phyloP scores from a whole-genome alignment of 805 yeast genomes.

The Pichia sporocuriosa region DNA sequence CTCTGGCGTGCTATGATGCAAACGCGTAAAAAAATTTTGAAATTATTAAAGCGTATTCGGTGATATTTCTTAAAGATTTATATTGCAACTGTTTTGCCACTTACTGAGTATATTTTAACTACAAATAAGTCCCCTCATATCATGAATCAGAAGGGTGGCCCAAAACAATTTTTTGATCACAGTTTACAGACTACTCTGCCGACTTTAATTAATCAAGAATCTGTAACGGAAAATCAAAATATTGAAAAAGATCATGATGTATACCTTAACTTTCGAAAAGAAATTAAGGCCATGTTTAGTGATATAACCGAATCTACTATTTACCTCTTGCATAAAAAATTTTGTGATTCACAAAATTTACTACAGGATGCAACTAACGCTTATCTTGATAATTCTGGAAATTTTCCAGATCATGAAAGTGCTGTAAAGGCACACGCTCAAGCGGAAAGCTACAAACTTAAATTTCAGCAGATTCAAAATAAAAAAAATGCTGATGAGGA shows the following conservation, averaged over 20 bases:
- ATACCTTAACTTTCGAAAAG: not conserved
- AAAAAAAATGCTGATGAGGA: not conserved
- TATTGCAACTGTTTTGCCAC: no score
- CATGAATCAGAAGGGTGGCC: not conserved
- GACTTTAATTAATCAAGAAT: not conserved
- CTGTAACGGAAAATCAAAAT: not conserved
- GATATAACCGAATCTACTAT: constrained; percentile 23
- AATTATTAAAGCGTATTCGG: no score
- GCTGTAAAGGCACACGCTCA: not conserved
- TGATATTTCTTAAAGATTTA: no score
- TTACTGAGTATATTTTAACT: no score
- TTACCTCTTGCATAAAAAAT: constrained; percentile 23
- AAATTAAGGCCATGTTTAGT: constrained; percentile 31
- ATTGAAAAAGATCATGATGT: constrained; percentile 1
- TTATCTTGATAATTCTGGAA: constrained; percentile 29
- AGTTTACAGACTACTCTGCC: not conserved
- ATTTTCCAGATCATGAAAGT: not conserved
- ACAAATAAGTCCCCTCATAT: not conserved
- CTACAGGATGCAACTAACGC: constrained; percentile 35
- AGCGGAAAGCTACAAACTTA: not conserved
- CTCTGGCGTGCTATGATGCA: not conserved
- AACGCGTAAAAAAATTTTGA: not conserved
- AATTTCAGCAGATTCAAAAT: not conserved
- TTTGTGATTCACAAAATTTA: constrained; percentile 22
- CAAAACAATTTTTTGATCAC: not conserved